Evolutionary conservation across 768 basidiomycete species (phyloP), one percentile per base, ranked within the genome.

Genomic region (Tubosaeta brunneosetosa): DNA sequence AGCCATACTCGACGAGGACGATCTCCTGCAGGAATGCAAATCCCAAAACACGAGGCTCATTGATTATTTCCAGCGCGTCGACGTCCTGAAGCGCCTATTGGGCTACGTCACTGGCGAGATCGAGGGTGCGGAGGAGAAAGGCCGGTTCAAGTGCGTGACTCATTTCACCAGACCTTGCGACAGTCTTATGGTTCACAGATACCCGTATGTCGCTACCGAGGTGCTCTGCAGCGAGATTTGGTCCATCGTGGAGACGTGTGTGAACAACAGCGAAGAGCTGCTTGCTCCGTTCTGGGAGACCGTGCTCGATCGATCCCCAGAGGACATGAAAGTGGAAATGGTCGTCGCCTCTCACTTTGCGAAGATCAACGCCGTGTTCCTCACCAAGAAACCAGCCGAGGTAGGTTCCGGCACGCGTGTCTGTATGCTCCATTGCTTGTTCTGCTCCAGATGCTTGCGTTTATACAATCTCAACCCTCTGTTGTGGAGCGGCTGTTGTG

Each of bases 191-290:
- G 16, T 19, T 7, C 29, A 25, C 46, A 97, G 94, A 70, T 97
- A 92, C 69, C 92, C 94, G 2, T 88, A 91, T 63, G 83, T 94
- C 19, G 88, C 92, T 14, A 93, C 94, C 26, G 95, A 98, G 68
- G 92, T 97, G 22, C 80, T 98, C 32, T 94, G 93, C 72, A 89
- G 91, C 69, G 94, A 95, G 61, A 86, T 95, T 71, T 97, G 93
- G 87, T 89, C 88, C 19, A 91, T 97, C 63, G 85, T 93, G 44
- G 92, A 94, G 70, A 91, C 91, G 1, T 90, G 92, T 61, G 75
- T 95, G 61, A 79, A 77, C 61, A 76, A 86, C 61, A 76, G 80
- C 47, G 76, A 83, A 10, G 82, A 86, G 52, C 77, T 97, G 49
- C 77, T 97, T 48, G 74, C 77, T 36, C 88, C 91, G 11, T 95